A percentile compares a stretch with the other conserved stretches of the same genome.
phyloP scores from a whole-genome alignment of 139 green algal genomes.

The Micractinium conductrix region DNA sequence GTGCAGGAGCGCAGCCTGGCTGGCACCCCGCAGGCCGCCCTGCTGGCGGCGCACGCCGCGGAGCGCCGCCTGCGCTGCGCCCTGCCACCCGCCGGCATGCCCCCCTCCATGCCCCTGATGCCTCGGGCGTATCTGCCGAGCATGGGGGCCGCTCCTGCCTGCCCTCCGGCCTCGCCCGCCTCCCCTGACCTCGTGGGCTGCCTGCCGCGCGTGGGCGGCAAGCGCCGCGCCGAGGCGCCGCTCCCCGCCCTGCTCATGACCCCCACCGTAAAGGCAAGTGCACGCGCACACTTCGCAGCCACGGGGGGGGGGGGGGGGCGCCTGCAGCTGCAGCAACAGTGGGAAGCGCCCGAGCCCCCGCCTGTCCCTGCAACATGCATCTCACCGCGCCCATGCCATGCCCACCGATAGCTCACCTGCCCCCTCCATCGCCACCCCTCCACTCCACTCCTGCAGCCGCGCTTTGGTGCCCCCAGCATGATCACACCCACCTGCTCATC shows the following conservation, averaged over 20 bases:
- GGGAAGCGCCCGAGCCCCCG: not conserved
- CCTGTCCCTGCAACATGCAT: not conserved
- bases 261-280: not conserved
- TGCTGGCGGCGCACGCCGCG: conserved; percentile 1
- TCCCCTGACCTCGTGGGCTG: not conserved
- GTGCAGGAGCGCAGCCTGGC: not conserved
- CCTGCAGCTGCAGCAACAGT: not conserved
- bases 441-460: not conserved
- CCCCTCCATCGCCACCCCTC: no score
- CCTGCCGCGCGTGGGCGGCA: not conserved
- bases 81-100: no score
- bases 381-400: not conserved
- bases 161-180: not conserved
- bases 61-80: not conserved
- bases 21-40: not conserved
- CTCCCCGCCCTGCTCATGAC: not conserved
- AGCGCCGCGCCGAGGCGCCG: not conserved
- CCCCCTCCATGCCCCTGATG: not conserved
- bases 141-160: no score
- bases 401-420: not conserved
- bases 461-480: not conserved
- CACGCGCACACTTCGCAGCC: no score
- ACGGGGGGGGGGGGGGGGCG: no score
- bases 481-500: not conserved
- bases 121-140: not conserved